Base-by-base conservation (phyloP, 164 flowering plant species). In the Hamamelis virginiana region DNA sequence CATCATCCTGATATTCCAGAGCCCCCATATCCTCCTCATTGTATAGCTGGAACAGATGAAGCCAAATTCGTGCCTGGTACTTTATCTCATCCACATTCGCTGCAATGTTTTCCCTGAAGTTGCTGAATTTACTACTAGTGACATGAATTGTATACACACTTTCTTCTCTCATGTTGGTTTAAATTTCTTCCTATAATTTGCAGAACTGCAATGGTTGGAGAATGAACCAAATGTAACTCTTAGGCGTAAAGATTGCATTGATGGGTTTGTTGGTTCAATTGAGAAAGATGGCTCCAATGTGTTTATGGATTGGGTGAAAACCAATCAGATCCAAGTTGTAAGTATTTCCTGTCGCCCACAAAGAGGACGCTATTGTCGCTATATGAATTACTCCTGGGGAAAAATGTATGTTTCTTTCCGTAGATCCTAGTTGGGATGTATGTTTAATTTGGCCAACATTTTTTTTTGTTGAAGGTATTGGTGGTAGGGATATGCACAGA, bases 401-500 rank as follows among this genome's bases (percentile, higher is more conserved):
- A 48, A 5, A 22, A 43, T 5, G 19, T 0, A 41, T 25, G 14
- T 5, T 1, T 25, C 43, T 50, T 43, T 21, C 1, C 16, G 43
- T 41, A 10, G 16, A 33, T 2, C 22, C 1, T 58, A 13, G 18
- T 3, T 21, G n/a, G 52, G 19, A 69, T 41, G 21, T n/a, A 21
- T 25, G 19, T 47, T 21, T 69, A 1, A 23, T 28, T 22, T 62
- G 44, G 44, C 65, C 14, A 43, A 33, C n/a, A 14, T 18, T 33
- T 46, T 50, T 26, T 69, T 13, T 76, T 28, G 27, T 71, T 86
- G 77, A 33, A 92, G 98, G 70, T 95, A 63, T 66, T 95, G 86
- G 98, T 91, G 53, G 80, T 89, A 22, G 97, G 97, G 46, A 89
- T 95, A 75, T 95, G 98, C 85, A 95, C 97, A 14, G 97, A 95